phyloP scores from a whole-genome alignment of 345 rosid genomes.

The Populus simonii region DNA sequence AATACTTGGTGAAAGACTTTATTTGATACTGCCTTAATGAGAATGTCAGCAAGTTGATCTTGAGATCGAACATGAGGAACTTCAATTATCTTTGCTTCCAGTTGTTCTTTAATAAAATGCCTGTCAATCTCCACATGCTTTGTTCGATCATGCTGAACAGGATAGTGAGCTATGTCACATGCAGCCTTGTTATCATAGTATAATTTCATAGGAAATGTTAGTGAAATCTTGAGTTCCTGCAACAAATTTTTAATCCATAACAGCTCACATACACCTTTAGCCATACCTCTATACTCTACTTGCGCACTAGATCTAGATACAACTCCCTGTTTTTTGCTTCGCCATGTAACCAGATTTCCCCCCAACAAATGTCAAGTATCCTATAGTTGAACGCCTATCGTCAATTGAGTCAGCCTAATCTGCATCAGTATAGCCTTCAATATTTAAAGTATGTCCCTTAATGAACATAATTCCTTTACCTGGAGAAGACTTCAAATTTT shows the following conservation, averaged over 20 bases:
- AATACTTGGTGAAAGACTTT: too few species aligned
- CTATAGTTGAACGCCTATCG: not conserved
- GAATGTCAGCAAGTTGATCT: not conserved
- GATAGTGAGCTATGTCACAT: not conserved
- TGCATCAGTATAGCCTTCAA: not conserved
- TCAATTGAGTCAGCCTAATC: not conserved
- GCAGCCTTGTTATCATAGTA: not conserved
- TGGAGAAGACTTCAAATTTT: not conserved
- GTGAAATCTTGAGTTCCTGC: not conserved
- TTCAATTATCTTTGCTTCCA: not conserved
- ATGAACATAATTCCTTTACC: not conserved
- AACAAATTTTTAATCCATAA: not conserved
- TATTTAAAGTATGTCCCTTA: not conserved
- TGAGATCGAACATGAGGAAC: too few species aligned
- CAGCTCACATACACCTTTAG: too few species aligned
- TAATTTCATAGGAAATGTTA: not conserved
- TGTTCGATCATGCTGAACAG: not conserved
- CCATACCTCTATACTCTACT: too few species aligned
- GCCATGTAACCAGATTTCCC: too few species aligned
- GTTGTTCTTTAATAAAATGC: not conserved
- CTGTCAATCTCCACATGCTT: too few species aligned
- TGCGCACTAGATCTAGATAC: too few species aligned
- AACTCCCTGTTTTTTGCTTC: not conserved
- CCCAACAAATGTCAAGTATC: too few species aligned
- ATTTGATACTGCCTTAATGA: not conserved